A percentile compares a stretch with the other conserved stretches of the same genome.
Conservation (phyloP, 148 eudicot genomes). For the Vaccinium vitisidaea region DNA sequence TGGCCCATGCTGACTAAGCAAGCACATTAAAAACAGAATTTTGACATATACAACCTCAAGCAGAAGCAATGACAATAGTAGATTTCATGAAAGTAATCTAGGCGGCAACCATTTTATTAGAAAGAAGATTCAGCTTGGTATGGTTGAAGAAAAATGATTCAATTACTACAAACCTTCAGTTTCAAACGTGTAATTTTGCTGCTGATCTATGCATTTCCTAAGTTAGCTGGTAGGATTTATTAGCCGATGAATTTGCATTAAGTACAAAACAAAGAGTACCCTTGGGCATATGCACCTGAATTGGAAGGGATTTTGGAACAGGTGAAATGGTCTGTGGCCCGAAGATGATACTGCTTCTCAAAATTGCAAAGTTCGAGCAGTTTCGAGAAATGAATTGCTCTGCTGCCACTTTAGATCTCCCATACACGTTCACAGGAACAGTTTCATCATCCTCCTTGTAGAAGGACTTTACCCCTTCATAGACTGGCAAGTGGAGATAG, state of each 20-base stretch:
- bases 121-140: neutral
- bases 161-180: neutral
- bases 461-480: constrained; percentile 89
- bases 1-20: neutral
- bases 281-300: constrained; percentile 54
- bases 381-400: constrained; percentile 62
- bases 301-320: constrained; percentile 83
- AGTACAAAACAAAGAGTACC: constrained; percentile 12
- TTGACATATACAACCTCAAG: neutral
- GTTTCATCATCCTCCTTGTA: constrained; percentile 88
- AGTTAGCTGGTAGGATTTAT: neutral
- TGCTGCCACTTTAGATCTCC: constrained; percentile 81
- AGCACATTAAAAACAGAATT: neutral
- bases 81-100: neutral
- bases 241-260: constrained; percentile 2
- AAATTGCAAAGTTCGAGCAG: constrained; percentile 69
- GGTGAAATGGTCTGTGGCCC: constrained; percentile 87
- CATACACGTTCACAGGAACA: constrained; percentile 74
- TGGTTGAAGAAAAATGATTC: neutral
- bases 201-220: neutral
- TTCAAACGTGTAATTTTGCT: too few species aligned
- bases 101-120: neutral
- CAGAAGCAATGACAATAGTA: neutral
- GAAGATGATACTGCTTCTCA: constrained; percentile 93
- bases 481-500: constrained; percentile 47